Evolutionary conservation across 2,329 filamentous ascomycete species (phyloP).

Genomic region (Trichophyton verrucosum): DNA sequence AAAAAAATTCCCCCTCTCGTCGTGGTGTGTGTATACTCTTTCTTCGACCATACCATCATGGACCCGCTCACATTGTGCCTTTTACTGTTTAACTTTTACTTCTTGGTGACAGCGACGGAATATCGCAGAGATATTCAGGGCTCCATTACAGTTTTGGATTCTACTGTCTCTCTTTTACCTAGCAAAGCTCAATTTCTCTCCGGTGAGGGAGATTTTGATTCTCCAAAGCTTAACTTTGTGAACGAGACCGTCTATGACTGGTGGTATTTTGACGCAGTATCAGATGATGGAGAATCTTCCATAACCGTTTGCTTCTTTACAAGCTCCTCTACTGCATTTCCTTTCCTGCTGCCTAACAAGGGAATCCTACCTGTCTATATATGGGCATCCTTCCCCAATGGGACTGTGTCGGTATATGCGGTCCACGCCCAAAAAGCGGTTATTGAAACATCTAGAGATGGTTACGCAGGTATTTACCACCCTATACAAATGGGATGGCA

Average conservation of each 20-base stretch:
- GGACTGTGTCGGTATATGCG: constrained; percentile 6
- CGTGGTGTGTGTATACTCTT: neutral
- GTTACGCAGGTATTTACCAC: constrained; percentile 9
- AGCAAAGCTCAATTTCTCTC: constrained; percentile 9
- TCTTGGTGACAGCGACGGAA: neutral
- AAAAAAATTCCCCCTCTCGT: neutral
- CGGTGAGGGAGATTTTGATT: constrained; percentile 13
- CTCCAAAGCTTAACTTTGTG: constrained; percentile 19
- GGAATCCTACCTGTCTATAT: constrained; percentile 18
- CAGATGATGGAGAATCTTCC: constrained; percentile 17
- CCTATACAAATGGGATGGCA: constrained; percentile 11
- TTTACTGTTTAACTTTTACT: neutral
- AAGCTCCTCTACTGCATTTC: constrained; percentile 24
- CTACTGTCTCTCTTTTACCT: constrained; percentile 4
- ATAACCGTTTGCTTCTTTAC: constrained; percentile 26
- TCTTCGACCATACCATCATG: neutral
- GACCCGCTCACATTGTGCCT: neutral
- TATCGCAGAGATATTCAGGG: neutral
- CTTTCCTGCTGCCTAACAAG: constrained; percentile 19
- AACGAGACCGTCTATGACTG: constrained; percentile 26
- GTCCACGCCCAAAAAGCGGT: constrained; percentile 8
- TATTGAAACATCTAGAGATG: constrained; percentile 8
- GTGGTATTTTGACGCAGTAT: constrained; percentile 33
- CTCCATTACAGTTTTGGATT: constrained; percentile 4
- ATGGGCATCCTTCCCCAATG: constrained; percentile 20